Evolutionary conservation across 2,329 filamentous ascomycete genomes (phyloP), one percentile per base, ranked within the genome.

Genomic region (Mycosphaerella sp.): DNA sequence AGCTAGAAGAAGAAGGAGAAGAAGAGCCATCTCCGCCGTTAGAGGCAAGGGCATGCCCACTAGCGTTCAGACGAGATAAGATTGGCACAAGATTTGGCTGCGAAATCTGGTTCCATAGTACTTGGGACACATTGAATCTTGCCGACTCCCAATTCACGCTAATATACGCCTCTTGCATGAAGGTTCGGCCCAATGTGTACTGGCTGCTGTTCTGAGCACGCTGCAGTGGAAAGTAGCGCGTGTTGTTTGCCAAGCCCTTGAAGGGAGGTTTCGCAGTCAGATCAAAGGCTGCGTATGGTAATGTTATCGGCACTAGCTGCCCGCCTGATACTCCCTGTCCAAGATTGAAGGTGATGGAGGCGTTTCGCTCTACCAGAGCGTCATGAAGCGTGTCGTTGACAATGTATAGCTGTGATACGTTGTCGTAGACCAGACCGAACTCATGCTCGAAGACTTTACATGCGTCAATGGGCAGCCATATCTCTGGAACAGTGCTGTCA

Each of bases 151-250:
- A 77, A 53, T 77, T 73, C 5, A 75, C 73, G 2, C 66, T 68
- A 42, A 78, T 53, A 54, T 77, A 77, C 2, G 84, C 78, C 66
- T 88, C 84, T 49, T 66, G 62, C 13, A 66, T 41, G 39, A 64
- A 62, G 0, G 53, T 56, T 2, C 62, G 54, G 7, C 63, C 63
- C 17, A 66, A 54, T 1, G 54, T 60, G 34, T 62, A 61, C 21
- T 64, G 62, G 1, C 50, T 56, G 13, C 52, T 44, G 37, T 61
- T 73, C 16, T 74, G 62, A 9, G 79, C 72, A 52, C 78, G 77
- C 59, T 79, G 76, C 45, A 89, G 72, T 3, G 84, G 83, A 53
- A 88, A 87, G 62, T 87, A 88, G 9, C 43, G 77, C 0, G 79
- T 81, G 39, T 79, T 76, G 59, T 82, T 80, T 63, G 10, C 47